phyloP scores from a whole-genome alignment of 768 basidiomycete genomes.

The Pleurotus pulmonarius region DNA sequence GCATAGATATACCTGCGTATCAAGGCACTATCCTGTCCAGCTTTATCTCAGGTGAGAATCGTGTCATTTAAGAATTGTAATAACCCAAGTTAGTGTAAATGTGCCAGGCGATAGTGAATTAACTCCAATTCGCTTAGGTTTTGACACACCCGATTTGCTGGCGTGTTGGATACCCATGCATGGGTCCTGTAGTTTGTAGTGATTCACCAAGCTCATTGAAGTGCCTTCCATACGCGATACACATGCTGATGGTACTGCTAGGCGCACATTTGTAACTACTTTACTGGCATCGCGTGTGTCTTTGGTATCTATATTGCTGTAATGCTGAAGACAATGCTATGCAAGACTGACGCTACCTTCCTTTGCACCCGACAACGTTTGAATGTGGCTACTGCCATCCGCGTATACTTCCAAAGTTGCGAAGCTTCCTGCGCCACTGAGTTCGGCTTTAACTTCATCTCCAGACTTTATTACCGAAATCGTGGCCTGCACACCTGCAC shows the following conservation, averaged over 20 bases:
- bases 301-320: not conserved
- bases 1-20: constrained; percentile 54
- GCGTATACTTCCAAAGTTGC: not conserved
- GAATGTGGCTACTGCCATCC: not conserved
- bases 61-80: not conserved
- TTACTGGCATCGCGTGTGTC: not conserved
- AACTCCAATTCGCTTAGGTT: constrained; percentile 65
- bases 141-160: constrained; percentile 75
- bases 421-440: not conserved
- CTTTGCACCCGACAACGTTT: not conserved
- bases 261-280: too few relatives aligned
- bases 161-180: constrained; percentile 75
- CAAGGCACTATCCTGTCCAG: constrained; percentile 74
- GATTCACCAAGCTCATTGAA: not conserved
- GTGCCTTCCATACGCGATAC: not conserved
- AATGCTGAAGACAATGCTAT: not conserved
- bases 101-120: constrained; percentile 77
- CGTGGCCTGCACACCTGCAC: not conserved
- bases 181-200: constrained; percentile 45
- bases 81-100: constrained; percentile 60
- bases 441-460: not conserved
- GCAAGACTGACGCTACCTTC: not conserved
- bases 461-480: not conserved
- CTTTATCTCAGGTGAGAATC: constrained; percentile 25
- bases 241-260: not conserved